Evolutionary conservation across 768 basidiomycete genomes (phyloP).

Genomic region (Naematelia encephala): DNA sequence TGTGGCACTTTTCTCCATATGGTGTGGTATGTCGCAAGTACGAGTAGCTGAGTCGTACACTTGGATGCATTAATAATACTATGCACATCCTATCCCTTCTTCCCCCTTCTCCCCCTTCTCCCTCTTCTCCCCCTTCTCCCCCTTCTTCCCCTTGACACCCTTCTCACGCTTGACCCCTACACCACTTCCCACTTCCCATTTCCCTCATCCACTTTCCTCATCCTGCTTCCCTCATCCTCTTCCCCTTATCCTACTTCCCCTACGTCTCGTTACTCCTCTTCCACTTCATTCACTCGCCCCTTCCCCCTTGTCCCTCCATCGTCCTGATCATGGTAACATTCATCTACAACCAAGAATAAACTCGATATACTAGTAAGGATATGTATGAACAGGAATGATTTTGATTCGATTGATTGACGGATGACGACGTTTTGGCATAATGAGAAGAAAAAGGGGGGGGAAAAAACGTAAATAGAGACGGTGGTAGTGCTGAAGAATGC

Average conservation of each 20-base stretch:
- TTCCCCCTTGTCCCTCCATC: no score
- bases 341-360: no score
- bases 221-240: no score
- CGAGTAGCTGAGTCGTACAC: background rate
- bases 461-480: background rate
- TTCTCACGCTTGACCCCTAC: background rate
- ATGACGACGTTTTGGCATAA: no score
- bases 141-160: no score
- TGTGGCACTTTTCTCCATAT: background rate
- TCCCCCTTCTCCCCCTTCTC: background rate
- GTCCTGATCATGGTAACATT: no score
- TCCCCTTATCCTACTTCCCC: no score
- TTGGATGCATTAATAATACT: background rate
- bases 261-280: no score
- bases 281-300: no score
- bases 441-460: background rate
- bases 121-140: background rate
- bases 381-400: no score
- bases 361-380: no score
- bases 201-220: background rate
- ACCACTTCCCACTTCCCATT: background rate
- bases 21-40: slow-evolving; percentile 6
- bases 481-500: slow-evolving; percentile 1
- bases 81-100: background rate
- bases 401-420: no score